Base-by-base conservation (phyloP, 352 stramenopile species). In the Phytophthora sojae region DNA sequence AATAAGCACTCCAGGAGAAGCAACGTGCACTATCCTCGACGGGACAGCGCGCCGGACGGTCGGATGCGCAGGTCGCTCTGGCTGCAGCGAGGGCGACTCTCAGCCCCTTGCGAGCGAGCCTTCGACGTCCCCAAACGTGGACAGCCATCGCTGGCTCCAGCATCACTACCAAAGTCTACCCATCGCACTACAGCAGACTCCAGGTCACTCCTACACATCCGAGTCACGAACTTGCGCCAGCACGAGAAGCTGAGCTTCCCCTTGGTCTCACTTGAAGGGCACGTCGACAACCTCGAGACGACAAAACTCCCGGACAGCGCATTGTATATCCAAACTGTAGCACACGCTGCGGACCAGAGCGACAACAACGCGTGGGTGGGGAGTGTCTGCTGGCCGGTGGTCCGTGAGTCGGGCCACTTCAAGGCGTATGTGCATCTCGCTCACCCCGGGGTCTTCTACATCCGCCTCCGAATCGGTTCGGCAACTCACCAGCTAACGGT, bases 381-480 rank as follows among this genome's bases (percentile, higher is more conserved):
- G 4, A 67, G 61, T 35, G 51, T 67, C 11, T 67, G 61, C n/a
- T 69, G 62, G 62, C 62, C 54, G 4, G 53, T 69, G 1, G 54
- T 63, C 26, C 53, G 62, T 4, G 62, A 69, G 7, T 69, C 62
- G 11, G 62, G 62, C 15, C 62, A 69, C 45, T 69, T 69, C 54
- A 64, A 69, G 44, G 62, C 62, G 26, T 69, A 58, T 29, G 53
- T 69, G 21, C 62, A 64, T 39, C 55, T 69, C 17, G 19, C 62
- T 11, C 53, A 52, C 1, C 39, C 62, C n/a, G 62, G 53, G 21
- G 35, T 15, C 6, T 69, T 52, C 44, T 17, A 21, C 37, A 47
- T 67, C 30, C 50, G 51, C 8, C 51, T 67, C 15, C 61, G 51
- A 9, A 59, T 67, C 21, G 35, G 25, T 4, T 26, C 35, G n/a